Percentiles rank a stretch among this genome's conserved stretches.
These are phyloP conservation scores for Rhodotorula mucilaginosa DNA, from an alignment of 1,284 basidiomycete genomes.

Conservation along the genomic window DNA sequence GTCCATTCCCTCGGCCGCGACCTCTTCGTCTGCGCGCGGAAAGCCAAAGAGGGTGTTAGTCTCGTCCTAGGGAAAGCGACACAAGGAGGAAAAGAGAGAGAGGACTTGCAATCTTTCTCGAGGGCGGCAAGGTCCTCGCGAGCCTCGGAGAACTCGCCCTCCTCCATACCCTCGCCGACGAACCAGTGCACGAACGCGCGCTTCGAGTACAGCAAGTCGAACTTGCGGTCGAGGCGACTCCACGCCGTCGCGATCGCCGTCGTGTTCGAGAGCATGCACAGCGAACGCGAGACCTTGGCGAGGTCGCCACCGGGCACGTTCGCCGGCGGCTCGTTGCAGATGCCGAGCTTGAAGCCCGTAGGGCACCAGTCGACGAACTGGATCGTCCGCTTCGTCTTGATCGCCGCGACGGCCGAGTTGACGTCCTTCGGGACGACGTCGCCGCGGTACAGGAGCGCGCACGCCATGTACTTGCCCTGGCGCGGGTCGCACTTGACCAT, in stretches of 20 bases:
- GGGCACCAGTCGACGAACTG: conserved; percentile 97
- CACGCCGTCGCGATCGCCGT: conserved; percentile 93
- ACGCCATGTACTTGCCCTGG: conserved; percentile 82
- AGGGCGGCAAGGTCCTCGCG: conserved; percentile 46
- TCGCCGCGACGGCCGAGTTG: conserved; percentile 84
- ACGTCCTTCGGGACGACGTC: conserved; percentile 98
- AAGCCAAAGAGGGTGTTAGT: background rate
- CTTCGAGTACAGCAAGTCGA: conserved; percentile 67
- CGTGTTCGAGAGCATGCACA: conserved; percentile 96
- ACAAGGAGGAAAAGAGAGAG: no score
- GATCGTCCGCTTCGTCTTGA: conserved; percentile 96
- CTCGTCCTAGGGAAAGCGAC: background rate
- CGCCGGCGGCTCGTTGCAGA: conserved; percentile 93
- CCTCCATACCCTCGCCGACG: conserved; percentile 47
- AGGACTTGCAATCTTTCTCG: conserved; percentile 40
- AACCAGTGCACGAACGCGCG: conserved; percentile 46
- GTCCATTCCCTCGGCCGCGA: background rate
- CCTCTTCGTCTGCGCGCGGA: background rate
- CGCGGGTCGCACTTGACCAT: conserved; percentile 96
- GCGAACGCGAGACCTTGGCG: conserved; percentile 86
- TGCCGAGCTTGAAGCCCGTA: conserved; percentile 95
- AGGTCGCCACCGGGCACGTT: conserved; percentile 90
- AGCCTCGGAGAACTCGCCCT: conserved; percentile 45
- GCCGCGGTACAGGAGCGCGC: conserved; percentile 56
- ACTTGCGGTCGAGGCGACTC: conserved; percentile 95